phyloP scores from a whole-genome alignment of 179 eudicot species.

The Sideroxylon spinosum region DNA sequence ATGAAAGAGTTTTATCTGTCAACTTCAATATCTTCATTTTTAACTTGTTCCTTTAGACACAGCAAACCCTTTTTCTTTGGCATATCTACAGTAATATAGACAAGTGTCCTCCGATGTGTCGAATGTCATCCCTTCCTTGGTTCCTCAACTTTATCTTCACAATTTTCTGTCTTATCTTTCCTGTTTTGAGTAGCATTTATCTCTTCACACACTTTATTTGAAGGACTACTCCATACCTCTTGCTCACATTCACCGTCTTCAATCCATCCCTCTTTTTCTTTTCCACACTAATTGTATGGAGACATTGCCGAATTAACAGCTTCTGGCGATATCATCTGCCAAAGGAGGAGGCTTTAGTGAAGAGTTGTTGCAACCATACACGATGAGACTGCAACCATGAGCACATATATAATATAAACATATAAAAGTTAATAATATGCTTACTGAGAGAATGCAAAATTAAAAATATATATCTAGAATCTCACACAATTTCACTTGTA shows the following conservation, averaged over 20 bases:
- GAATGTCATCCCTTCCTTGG: not conserved
- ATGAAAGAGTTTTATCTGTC: too few species aligned
- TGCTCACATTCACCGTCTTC: too few species aligned
- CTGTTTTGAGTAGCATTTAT: not conserved
- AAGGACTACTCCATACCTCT: too few species aligned
- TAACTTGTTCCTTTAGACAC: not conserved
- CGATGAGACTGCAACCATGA: too few species aligned
- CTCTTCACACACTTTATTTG: not conserved
- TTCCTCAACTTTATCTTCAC: not conserved
- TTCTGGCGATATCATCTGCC: not conserved
- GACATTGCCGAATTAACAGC: not conserved
- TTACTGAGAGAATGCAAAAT: too few species aligned
- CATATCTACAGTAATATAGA: not conserved
- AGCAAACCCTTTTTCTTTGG: conserved; percentile 4
- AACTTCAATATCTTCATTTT: not conserved
- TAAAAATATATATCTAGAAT: too few species aligned
- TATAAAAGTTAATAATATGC: too few species aligned
- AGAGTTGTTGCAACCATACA: too few species aligned
- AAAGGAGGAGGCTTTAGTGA: too few species aligned
- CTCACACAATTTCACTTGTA: too few species aligned
- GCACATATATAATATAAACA: too few species aligned
- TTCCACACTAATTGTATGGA: not conserved
- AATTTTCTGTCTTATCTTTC: not conserved
- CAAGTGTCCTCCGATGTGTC: not conserved
- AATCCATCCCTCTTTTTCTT: not conserved